Percentiles rank a stretch among this genome's conserved stretches.
phyloP scores from a whole-genome alignment of 805 yeast genomes.

The Wickerhamiella allomyrinae region DNA sequence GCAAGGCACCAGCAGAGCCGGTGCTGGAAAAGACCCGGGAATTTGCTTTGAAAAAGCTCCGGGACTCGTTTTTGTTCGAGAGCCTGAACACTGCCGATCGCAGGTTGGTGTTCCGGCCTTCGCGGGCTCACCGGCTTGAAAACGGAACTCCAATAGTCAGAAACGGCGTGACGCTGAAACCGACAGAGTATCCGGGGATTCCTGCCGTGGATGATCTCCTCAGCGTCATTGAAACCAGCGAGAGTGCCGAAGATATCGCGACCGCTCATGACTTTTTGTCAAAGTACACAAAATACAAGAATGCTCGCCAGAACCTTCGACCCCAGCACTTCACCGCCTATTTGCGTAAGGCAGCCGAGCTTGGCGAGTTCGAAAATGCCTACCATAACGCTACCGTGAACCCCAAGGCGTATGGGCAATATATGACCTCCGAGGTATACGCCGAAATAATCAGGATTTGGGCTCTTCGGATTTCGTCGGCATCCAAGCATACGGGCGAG shows the following conservation, averaged over 20 bases:
- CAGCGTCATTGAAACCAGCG: constrained; percentile 10
- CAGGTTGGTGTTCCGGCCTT: constrained; percentile 19
- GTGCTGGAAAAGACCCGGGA: constrained; percentile 4
- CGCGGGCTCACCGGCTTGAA: constrained; percentile 12
- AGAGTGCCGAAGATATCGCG: constrained; percentile 13
- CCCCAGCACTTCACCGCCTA: constrained; percentile 14
- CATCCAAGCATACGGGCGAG: constrained; percentile 7
- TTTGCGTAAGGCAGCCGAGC: constrained; percentile 16
- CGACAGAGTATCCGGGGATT: constrained; percentile 17
- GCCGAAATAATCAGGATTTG: constrained; percentile 14
- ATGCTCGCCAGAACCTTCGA: constrained; percentile 9
- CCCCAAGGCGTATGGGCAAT: constrained; percentile 3
- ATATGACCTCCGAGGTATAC: constrained; percentile 7
- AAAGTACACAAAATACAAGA: constrained; percentile 12
- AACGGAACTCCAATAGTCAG: constrained; percentile 8
- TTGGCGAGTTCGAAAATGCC: constrained; percentile 13
- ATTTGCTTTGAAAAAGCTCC: constrained; percentile 8
- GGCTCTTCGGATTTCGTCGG: constrained; percentile 13
- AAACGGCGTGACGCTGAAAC: constrained; percentile 14
- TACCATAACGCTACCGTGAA: constrained; percentile 4
- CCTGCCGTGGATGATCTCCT: constrained; percentile 17
- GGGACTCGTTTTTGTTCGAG: constrained; percentile 12
- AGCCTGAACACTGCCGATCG: constrained; percentile 12
- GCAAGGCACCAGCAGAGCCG: neutral
- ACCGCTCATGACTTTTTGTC: constrained; percentile 10